Evolutionary conservation across 441 rosid species (phyloP).

Genomic region (Adansonia grandidieri): DNA sequence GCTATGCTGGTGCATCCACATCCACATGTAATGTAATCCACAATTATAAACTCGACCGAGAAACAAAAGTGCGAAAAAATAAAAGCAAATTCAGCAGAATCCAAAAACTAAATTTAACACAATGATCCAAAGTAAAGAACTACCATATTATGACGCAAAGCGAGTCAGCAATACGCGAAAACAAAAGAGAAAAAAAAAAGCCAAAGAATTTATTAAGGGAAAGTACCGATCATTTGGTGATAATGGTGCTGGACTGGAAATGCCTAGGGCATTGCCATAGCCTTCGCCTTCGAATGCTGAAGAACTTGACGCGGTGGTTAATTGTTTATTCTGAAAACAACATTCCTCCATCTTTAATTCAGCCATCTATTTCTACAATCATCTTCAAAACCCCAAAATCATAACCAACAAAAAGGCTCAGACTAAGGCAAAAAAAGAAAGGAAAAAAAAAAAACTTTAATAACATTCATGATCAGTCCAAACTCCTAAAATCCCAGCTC

Average conservation of each 20-base stretch:
- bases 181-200: too few species aligned
- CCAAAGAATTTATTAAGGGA: not conserved
- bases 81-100: not conserved
- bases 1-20: not conserved
- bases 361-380: conserved; percentile 54
- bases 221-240: conserved; percentile 69
- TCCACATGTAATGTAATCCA: not conserved
- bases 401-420: conserved; percentile 26
- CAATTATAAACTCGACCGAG: not conserved
- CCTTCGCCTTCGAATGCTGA: conserved; percentile 74
- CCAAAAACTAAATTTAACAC: not conserved
- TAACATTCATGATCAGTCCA: not conserved
- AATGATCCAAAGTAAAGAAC: not conserved
- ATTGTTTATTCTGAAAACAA: conserved; percentile 86
- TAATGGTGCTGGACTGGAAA: conserved; percentile 66
- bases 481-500: conserved; percentile 28
- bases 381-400: conserved; percentile 44
- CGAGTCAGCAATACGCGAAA: too few species aligned
- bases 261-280: conserved; percentile 64
- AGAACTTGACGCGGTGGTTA: conserved; percentile 70
- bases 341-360: conserved; percentile 61
- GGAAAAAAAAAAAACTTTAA: not conserved
- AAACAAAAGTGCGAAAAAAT: not conserved
- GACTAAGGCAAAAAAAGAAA: not conserved
- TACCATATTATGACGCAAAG: not conserved